Base-by-base conservation (phyloP, 208 protist genomes). In the Crithidia expoeki region DNA sequence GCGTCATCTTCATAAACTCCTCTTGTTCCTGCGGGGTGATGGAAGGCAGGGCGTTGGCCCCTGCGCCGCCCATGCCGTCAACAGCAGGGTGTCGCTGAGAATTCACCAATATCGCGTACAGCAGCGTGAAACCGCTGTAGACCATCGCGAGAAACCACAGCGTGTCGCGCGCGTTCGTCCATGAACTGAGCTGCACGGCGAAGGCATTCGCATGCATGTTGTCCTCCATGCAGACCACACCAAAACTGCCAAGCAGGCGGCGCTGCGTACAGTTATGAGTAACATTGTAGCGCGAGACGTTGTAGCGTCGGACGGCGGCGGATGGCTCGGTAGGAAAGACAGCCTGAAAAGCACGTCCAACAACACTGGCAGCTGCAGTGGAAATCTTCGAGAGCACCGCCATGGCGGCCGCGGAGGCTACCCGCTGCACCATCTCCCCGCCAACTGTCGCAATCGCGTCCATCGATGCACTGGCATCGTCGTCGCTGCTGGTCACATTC, bases 91-190 rank as follows among this genome's bases (percentile, higher is more conserved):
- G 53, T 9, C 84, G 84, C 36, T 89, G 83, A n/a, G 51, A 57
- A 53, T 84, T 57, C 27, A 92, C 67, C 32, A 92, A 61, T 2
- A 73, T 47, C 25, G 86, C 90, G 65, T 86, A 94, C 1, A 93
- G 2, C 34, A 94, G 27, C 4, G 85, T 74, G 19, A 90, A 55
- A 9, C 66, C 44, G 52, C 82, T 86, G 73, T 89, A 92, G 16
- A 92, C 46, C 65, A 92, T 70, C 19, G 86, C 83, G n/a, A 95
- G 38, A 32, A 88, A 89, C 74, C 88, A 95, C 49, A 95, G 55
- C 42, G 80, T 83, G 53, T 81, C 74, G 9, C 86, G 79, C 34
- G 76, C 69, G 64, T 81, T 85, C 42, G 79, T 93, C 86, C 88
- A 95, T 42, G 68, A 68, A 47, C 73, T 81, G 14, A 94, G 71